Base-by-base conservation (phyloP, 2,329 filamentous ascomycete genomes). In the Monilinia aucupariae region DNA sequence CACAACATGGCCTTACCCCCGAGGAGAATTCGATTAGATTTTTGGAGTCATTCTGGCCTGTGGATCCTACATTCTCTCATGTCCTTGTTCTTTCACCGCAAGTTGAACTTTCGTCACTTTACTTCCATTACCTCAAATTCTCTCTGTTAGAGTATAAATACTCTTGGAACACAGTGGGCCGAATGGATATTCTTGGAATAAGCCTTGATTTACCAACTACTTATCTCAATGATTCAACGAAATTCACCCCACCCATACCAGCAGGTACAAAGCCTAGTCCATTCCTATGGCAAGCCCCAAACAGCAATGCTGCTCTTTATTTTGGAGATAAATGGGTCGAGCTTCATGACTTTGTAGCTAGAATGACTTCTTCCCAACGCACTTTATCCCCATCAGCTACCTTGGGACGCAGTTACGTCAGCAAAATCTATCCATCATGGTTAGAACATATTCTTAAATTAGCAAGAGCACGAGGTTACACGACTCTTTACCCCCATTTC, bases 311-410 rank as follows among this genome's bases (percentile, higher is more conserved):
- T 0, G 84, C 87, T 13, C 80, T 99, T 12, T 88, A 93, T 73
- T 86, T 94, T 62, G 92, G 92, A 50, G 85, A 91, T 54, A 92
- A 88, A 71, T 99, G 94, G 94, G 78, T 84, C 15, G 90, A 96
- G 69, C 81, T 96, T 12, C 92, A 97, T 73, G 83, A 85, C 13
- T 94, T 96, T 69, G 81, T 96, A 2, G 84, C 88, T 13, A 64
- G 68, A 22, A 30, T 61, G 1, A 66, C 74, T 7, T 55, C 61
- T 32, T 68, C 71, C 9, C 74, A 76, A 43, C 68, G 69, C 10
- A 71, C 70, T n/a, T 69, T 76, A 9, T 68, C 74, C 0, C 70
- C 75, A 2, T 76, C 79, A 0, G 68, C 75, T 0, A 72, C 82
- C 9, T 68, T 82, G 22, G 74, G 77, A 7, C 71, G 78, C 30